Evolutionary conservation across 2,329 filamentous ascomycete species (phyloP), one percentile per base, ranked within the genome.

Genomic region (Arachnopeziza araneosa): DNA sequence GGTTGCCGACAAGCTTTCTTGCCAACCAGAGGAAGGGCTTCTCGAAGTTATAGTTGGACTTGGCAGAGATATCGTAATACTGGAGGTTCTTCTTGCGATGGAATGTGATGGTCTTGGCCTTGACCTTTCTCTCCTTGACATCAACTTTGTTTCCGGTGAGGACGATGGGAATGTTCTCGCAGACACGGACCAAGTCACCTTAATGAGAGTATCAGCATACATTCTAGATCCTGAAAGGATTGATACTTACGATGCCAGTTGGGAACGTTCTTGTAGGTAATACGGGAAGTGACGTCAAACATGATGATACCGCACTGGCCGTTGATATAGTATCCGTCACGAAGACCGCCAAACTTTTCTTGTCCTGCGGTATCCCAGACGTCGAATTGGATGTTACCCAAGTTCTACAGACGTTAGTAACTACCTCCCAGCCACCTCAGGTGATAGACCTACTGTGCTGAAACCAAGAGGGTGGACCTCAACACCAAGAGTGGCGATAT

Each of bases 61-160:
- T 99, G 80, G 95, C 95, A 50, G 92, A 97, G 77, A 98, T 98
- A 73, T 98, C 95, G 85, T 99, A 99, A 87, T 98, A 99, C 82
- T 99, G 95, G 57, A 99, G 88, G 82, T 98, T 99, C 89, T 99
- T 99, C 91, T 99, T 99, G 81, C 95, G 91, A 86, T 99, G 95
- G 90, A 99, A 99, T 69, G 95, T 99, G 80, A 99, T 99, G 76
- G 93, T 96, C 91, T 99, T 99, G 76, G 95, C 95, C 88, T 99
- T 99, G 77, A 99, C 95, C 83, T 99, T 99, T 79, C 95, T 91
- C 87, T 99, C 95, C 90, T 99, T 99, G 68, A 99, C 95, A 75
- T 99, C 93, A 78, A 99, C 93, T 87, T 99, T 99, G 90, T 99
- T 99, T 75, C 93, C 93, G 78, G 88, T 92, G 68, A 99, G 90